These are phyloP conservation scores for Debaryomyces prosopidis DNA, from an alignment of 805 yeast species.

Conservation along the genomic window DNA sequence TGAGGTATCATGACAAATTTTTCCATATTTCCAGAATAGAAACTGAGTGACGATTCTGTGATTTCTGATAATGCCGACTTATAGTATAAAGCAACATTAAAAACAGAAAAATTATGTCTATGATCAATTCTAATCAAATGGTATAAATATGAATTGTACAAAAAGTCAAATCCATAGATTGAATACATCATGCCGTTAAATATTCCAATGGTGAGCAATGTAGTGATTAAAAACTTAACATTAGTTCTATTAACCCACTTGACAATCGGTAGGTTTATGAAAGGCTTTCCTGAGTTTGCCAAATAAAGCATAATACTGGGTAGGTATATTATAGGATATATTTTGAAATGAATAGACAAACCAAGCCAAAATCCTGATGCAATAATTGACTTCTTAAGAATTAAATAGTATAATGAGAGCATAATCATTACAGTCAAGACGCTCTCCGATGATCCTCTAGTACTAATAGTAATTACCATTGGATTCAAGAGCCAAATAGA, in stretches of 20 bases:
- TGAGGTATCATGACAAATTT: conserved; percentile 85
- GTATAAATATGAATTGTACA: conserved; percentile 77
- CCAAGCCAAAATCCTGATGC: conserved; percentile 58
- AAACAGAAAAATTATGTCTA: conserved; percentile 90
- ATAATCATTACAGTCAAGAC: conserved; percentile 77
- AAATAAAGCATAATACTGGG: conserved; percentile 64
- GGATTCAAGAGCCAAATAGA: conserved; percentile 90
- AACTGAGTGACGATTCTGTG: background rate
- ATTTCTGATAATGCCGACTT: conserved; percentile 41
- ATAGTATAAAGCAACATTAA: conserved; percentile 71
- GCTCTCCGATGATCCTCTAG: conserved; percentile 93
- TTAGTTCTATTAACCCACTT: conserved; percentile 41
- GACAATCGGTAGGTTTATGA: conserved; percentile 26
- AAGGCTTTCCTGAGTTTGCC: conserved; percentile 19
- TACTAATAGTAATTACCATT: conserved; percentile 89
- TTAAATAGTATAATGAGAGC: conserved; percentile 51
- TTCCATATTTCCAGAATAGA: conserved; percentile 32
- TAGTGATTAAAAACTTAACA: conserved; percentile 26
- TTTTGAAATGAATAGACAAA: conserved; percentile 80
- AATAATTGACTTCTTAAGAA: conserved; percentile 25
- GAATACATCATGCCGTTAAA: conserved; percentile 63
- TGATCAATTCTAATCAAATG: conserved; percentile 86
- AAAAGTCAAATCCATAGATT: conserved; percentile 71
- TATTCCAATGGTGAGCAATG: conserved; percentile 43
- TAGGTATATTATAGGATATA: conserved; percentile 86